A percentile compares a stretch with the other conserved stretches of the same genome.
These are phyloP conservation scores for Ligustrum vulgare DNA, from an alignment of 257 asterid species.

Conservation along the genomic window DNA sequence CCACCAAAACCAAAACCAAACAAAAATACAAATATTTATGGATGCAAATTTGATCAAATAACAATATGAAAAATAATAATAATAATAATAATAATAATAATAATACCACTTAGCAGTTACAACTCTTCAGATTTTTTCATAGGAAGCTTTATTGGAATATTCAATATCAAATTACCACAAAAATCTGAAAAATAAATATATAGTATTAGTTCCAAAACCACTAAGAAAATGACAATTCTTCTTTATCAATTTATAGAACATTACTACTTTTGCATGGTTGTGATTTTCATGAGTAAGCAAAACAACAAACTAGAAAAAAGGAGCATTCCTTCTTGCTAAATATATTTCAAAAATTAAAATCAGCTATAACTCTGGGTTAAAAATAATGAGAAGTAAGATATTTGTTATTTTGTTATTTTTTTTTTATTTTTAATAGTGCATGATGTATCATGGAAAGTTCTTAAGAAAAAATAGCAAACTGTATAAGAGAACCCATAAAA, in stretches of 20 bases:
- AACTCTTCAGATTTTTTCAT: background rate
- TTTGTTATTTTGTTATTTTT: too few species aligned
- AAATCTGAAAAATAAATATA: background rate
- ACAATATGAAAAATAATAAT: background rate
- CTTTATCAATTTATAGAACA: background rate
- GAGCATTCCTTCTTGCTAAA: background rate
- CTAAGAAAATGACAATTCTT: background rate
- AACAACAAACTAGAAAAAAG: background rate
- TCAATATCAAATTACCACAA: background rate
- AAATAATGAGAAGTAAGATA: background rate
- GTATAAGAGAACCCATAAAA: background rate
- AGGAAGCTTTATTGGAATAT: background rate
- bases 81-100: background rate
- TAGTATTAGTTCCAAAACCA: background rate
- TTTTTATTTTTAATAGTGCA: too few species aligned
- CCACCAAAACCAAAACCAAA: background rate
- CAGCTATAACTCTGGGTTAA: background rate
- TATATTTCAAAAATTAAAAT: background rate
- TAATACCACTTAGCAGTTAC: background rate
- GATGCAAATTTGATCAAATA: background rate
- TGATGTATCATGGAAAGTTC: too few species aligned
- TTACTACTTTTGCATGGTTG: background rate
- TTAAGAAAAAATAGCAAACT: too few species aligned
- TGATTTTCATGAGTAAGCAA: background rate
- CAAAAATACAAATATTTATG: background rate